Percentiles rank a stretch among this genome's conserved stretches.
Conservation (phyloP, 306 rosid genomes). For the Vigna trinervia region DNA sequence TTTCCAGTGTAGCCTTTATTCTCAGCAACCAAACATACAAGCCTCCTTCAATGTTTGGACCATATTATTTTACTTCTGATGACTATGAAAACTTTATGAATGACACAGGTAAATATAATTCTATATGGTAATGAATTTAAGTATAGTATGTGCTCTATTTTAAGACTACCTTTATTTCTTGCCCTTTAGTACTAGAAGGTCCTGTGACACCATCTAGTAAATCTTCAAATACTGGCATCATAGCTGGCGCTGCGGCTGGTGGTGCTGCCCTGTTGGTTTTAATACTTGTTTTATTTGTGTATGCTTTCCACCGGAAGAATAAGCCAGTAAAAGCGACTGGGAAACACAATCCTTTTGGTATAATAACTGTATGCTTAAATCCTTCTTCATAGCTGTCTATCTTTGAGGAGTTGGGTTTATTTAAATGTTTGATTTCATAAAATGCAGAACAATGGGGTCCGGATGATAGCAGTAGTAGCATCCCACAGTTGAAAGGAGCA, state of each 20-base stretch:
- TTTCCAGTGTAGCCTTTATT: slow-evolving; percentile 49
- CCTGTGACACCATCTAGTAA: slow-evolving; percentile 28
- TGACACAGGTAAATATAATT: slow-evolving; percentile 48
- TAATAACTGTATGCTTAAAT: slow-evolving; percentile 14
- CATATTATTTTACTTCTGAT: slow-evolving; percentile 46
- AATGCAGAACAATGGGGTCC: slow-evolving; percentile 61
- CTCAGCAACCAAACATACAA: slow-evolving; percentile 62
- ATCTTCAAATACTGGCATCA: slow-evolving; percentile 49
- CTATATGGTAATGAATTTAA: slow-evolving; percentile 17
- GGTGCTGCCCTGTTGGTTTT: slow-evolving; percentile 60
- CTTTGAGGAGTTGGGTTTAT: slow-evolving; percentile 14
- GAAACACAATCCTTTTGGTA: slow-evolving; percentile 56
- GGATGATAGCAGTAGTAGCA: slow-evolving; percentile 46
- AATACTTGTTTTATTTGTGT: slow-evolving; percentile 56
- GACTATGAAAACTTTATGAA: slow-evolving; percentile 8
- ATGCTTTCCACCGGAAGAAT: slow-evolving; percentile 61
- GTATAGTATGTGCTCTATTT: slow-evolving; percentile 21
- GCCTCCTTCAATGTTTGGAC: slow-evolving; percentile 60
- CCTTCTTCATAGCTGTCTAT: slow-evolving; percentile 16
- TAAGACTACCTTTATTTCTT: slow-evolving; percentile 19
- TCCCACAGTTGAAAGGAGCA: slow-evolving; percentile 69
- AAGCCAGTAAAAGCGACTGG: slow-evolving; percentile 52
- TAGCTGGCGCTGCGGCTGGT: slow-evolving; percentile 72
- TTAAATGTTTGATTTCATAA: slow-evolving; percentile 37
- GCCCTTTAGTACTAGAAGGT: slow-evolving; percentile 25